Evolutionary conservation across 345 rosid genomes (phyloP).

Genomic region (Salix caprea): DNA sequence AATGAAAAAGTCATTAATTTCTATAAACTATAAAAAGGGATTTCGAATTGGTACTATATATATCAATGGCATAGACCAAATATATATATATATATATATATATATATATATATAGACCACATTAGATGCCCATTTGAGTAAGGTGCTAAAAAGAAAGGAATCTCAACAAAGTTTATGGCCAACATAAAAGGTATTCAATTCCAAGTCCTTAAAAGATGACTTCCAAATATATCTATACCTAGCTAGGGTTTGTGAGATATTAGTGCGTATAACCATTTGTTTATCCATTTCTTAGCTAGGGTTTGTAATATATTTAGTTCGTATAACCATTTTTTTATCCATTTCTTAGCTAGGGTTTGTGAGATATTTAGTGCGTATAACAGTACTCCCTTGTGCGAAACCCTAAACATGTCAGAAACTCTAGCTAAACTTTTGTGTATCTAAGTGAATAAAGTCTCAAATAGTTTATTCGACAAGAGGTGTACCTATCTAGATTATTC

Average conservation of each 20-base stretch:
- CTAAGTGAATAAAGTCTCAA: neutral
- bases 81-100: neutral
- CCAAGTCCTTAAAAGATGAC: neutral
- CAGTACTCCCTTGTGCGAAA: neutral
- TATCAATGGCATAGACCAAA: neutral
- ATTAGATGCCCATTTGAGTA: neutral
- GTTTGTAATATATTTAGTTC: neutral
- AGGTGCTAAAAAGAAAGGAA: neutral
- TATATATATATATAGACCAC: neutral
- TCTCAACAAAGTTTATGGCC: slow-evolving; percentile 2
- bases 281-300: slow-evolving; percentile 1
- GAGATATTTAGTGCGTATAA: neutral
- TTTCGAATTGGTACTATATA: neutral
- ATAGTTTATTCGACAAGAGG: neutral
- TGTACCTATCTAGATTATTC: neutral
- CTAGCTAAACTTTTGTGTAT: neutral
- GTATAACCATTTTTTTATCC: neutral
- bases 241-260: neutral
- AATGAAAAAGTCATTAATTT: neutral
- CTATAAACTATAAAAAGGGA: neutral
- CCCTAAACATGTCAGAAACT: slow-evolving; percentile 1
- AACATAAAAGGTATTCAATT: neutral
- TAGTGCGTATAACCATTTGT: neutral
- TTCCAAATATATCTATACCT: slow-evolving; percentile 5
- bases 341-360: slow-evolving; percentile 1